Evolutionary conservation across 768 basidiomycete species (phyloP).

Genomic region (Lactarius quietus): DNA sequence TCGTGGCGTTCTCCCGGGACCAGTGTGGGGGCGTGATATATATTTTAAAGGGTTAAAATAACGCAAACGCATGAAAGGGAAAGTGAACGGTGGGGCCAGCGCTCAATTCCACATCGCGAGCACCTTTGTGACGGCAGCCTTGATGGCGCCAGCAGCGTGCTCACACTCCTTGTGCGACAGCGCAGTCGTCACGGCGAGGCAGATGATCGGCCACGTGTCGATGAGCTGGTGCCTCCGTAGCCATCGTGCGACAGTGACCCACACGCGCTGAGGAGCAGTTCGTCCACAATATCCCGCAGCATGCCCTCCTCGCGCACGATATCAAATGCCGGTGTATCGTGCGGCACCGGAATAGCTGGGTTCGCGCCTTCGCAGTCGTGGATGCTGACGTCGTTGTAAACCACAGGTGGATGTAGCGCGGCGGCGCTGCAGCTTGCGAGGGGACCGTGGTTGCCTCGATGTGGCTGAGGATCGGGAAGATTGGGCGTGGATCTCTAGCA

Average conservation of each 20-base stretch:
- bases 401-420: slow-evolving; percentile 77
- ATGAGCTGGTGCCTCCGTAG: too few relatives aligned
- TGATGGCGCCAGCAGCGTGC: too few relatives aligned
- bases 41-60: too few relatives aligned
- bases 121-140: too few relatives aligned
- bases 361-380: slow-evolving; percentile 45
- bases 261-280: slow-evolving; percentile 74
- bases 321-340: slow-evolving; percentile 49
- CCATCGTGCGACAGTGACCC: slow-evolving; percentile 47
- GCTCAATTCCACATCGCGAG: too few relatives aligned
- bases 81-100: too few relatives aligned
- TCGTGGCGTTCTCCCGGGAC: too few relatives aligned
- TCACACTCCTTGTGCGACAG: too few relatives aligned
- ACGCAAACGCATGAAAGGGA: too few relatives aligned
- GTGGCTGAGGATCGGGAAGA: slow-evolving; percentile 75
- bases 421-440: slow-evolving; percentile 80
- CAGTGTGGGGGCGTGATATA: too few relatives aligned
- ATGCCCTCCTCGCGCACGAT: slow-evolving; percentile 68
- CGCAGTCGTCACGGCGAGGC: too few relatives aligned
- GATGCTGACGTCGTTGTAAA: slow-evolving; percentile 30
- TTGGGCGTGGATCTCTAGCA: slow-evolving; percentile 78
- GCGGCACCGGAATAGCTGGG: slow-evolving; percentile 43
- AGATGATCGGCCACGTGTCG: too few relatives aligned
- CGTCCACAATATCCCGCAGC: slow-evolving; percentile 76
- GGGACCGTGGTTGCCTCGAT: slow-evolving; percentile 82